Conservation (phyloP, 768 basidiomycete species). For the Hericium coralloides region DNA sequence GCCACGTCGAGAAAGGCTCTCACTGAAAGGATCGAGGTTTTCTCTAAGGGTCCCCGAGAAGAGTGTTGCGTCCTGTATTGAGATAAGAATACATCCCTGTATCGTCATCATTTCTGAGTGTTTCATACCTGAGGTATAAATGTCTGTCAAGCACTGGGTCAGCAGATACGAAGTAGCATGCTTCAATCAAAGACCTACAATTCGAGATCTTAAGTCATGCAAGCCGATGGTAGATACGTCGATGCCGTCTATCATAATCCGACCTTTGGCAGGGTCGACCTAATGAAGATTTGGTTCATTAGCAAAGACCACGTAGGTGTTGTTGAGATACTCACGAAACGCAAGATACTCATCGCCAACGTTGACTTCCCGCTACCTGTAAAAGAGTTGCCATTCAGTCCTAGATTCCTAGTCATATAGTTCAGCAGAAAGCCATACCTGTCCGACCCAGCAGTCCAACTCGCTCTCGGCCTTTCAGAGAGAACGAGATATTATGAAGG, state of each 20-base stretch:
- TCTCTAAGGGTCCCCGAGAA: slow-evolving; percentile 76
- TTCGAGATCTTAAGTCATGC: slow-evolving; percentile 69
- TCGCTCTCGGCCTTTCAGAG: slow-evolving; percentile 60
- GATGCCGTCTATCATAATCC: slow-evolving; percentile 79
- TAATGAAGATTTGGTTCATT: slow-evolving; percentile 14
- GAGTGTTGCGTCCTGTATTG: slow-evolving; percentile 46
- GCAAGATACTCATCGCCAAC: slow-evolving; percentile 76
- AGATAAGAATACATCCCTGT: not conserved
- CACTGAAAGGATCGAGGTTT: slow-evolving; percentile 67
- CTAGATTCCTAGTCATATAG: not conserved
- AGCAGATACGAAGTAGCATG: not conserved
- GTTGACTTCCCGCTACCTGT: slow-evolving; percentile 75
- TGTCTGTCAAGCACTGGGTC: slow-evolving; percentile 35
- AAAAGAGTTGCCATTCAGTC: slow-evolving; percentile 1
- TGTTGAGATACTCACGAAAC: slow-evolving; percentile 47
- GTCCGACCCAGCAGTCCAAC: slow-evolving; percentile 78
- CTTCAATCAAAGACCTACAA: slow-evolving; percentile 35
- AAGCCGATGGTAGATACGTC: slow-evolving; percentile 82
- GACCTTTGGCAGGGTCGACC: slow-evolving; percentile 70
- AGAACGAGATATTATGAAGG: slow-evolving; percentile 66
- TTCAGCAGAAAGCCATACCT: slow-evolving; percentile 24
- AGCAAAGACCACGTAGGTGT: not conserved
- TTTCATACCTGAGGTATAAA: slow-evolving; percentile 47
- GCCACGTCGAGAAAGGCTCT: slow-evolving; percentile 5
- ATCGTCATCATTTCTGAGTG: not conserved